phyloP scores from a whole-genome alignment of 2,329 filamentous ascomycete genomes.

The Alternaria sp. region DNA sequence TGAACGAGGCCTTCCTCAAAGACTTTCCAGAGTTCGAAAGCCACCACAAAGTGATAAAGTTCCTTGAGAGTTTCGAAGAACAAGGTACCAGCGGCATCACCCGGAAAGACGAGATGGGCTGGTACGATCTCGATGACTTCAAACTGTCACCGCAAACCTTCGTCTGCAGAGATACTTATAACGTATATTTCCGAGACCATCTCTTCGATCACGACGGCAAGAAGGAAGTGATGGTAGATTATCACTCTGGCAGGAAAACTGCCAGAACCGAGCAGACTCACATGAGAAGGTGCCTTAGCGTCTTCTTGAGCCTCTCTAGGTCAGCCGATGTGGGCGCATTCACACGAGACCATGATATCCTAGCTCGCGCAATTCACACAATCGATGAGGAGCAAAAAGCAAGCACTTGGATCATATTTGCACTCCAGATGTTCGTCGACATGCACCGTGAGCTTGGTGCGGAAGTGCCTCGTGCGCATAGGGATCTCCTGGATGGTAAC shows the following conservation, averaged over 20 bases:
- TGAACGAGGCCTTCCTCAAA: background rate
- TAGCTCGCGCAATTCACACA: background rate
- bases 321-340: background rate
- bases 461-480: background rate
- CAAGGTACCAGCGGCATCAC: background rate
- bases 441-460: background rate
- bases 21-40: background rate
- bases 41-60: background rate
- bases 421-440: background rate
- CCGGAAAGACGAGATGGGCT: background rate
- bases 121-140: background rate
- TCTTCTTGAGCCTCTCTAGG: background rate
- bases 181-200: background rate
- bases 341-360: background rate
- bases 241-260: background rate
- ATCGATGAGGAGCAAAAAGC: background rate
- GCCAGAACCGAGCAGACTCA: background rate
- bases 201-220: background rate
- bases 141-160: background rate
- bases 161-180: background rate
- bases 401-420: background rate
- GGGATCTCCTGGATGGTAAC: background rate
- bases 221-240: background rate
- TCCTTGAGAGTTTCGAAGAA: background rate
- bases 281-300: background rate